Evolutionary conservation across 1,284 basidiomycete species (phyloP).

Genomic region (Somion occarium): DNA sequence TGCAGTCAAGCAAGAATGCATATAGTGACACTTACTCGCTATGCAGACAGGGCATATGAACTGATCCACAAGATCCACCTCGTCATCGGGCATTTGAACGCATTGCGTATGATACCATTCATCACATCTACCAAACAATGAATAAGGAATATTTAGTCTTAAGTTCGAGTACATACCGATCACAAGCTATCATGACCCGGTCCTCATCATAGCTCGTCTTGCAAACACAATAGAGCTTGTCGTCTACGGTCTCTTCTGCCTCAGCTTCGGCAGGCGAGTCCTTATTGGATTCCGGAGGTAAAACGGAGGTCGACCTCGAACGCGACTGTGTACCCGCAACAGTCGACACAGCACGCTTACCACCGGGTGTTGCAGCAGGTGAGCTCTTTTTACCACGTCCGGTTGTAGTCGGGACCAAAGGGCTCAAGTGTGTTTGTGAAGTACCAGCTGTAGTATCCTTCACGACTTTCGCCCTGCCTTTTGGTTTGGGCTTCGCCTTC

Average conservation of each 20-base stretch:
- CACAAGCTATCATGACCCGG: constrained; percentile 85
- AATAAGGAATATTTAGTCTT: neutral
- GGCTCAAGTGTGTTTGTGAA: neutral
- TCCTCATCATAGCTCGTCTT: constrained; percentile 79
- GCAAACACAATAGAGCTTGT: constrained; percentile 81
- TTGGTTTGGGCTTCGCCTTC: constrained; percentile 16
- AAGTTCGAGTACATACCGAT: constrained; percentile 46
- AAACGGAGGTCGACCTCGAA: constrained; percentile 64
- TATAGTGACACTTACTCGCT: constrained; percentile 46
- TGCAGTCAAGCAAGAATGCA: neutral
- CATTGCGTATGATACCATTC: constrained; percentile 88
- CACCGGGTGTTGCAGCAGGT: constrained; percentile 11
- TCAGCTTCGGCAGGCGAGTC: constrained; percentile 50
- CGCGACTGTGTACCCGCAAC: constrained; percentile 36
- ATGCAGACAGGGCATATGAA: constrained; percentile 80
- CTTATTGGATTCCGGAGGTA: constrained; percentile 43
- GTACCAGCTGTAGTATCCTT: constrained; percentile 16
- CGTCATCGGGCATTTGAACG: constrained; percentile 70
- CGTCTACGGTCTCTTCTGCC: constrained; percentile 59
- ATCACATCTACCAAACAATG: constrained; percentile 56
- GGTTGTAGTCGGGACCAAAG: constrained; percentile 11
- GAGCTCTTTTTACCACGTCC: constrained; percentile 27
- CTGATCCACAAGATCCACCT: constrained; percentile 80
- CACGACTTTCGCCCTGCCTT: constrained; percentile 4
- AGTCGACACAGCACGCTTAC: constrained; percentile 28